A percentile compares a stretch with the other conserved stretches of the same genome.
Evolutionary conservation across 2,329 filamentous ascomycete species (phyloP).

Genomic region (Pseudomassariella vexata): DNA sequence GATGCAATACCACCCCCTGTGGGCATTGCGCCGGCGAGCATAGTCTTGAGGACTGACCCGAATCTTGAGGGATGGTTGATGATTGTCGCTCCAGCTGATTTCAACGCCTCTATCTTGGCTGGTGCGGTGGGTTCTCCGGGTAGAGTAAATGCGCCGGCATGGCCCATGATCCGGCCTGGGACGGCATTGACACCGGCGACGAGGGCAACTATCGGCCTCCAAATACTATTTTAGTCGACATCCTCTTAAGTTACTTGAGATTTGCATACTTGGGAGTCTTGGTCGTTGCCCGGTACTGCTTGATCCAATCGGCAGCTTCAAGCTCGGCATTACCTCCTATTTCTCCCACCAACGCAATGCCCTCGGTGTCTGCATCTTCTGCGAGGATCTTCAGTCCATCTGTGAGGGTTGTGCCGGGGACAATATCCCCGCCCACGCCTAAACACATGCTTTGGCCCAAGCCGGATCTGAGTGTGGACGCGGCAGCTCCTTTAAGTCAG

Average conservation of each 20-base stretch:
- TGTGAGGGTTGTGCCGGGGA: slow-evolving; percentile 68
- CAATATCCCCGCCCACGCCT: slow-evolving; percentile 66
- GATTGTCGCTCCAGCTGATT: slow-evolving; percentile 61
- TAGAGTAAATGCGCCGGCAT: slow-evolving; percentile 68
- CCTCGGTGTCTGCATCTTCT: slow-evolving; percentile 61
- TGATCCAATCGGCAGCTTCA: slow-evolving; percentile 70
- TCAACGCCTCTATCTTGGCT: slow-evolving; percentile 62
- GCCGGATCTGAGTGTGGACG: slow-evolving; percentile 62
- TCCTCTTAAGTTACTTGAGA: too few species aligned
- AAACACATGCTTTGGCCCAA: slow-evolving; percentile 69
- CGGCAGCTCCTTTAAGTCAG: slow-evolving; percentile 45
- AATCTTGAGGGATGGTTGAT: slow-evolving; percentile 74
- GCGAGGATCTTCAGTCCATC: slow-evolving; percentile 65
- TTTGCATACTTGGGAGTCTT: slow-evolving; percentile 55
- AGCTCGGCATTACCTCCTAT: slow-evolving; percentile 65
- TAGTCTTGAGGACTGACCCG: slow-evolving; percentile 58
- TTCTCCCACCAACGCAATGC: slow-evolving; percentile 68
- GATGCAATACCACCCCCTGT: slow-evolving; percentile 5
- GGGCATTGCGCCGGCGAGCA: slow-evolving; percentile 37
- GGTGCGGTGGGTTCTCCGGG: slow-evolving; percentile 59
- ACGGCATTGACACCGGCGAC: slow-evolving; percentile 63
- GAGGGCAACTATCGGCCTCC: slow-evolving; percentile 65
- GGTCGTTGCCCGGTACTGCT: slow-evolving; percentile 52
- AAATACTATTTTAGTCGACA: too few species aligned
- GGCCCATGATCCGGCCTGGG: slow-evolving; percentile 66